phyloP scores from a whole-genome alignment of 2,329 filamentous ascomycete genomes.

The Monilinia fructigena region DNA sequence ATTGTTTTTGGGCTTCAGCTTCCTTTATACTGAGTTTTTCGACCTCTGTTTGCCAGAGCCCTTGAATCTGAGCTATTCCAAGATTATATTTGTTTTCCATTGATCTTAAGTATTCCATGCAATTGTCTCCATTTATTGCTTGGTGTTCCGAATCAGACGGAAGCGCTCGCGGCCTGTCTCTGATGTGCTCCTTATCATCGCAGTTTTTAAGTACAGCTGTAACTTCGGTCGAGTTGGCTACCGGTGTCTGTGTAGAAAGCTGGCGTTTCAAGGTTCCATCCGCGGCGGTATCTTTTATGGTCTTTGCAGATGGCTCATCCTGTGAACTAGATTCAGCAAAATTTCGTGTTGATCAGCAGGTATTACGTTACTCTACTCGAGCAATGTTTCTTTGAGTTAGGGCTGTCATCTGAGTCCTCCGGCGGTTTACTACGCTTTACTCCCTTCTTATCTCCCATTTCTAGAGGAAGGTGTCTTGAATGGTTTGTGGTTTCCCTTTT shows the following conservation, averaged over 20 bases:
- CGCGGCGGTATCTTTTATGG: background rate
- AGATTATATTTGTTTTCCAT: background rate
- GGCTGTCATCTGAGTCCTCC: background rate
- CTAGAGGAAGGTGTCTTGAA: background rate
- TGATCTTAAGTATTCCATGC: background rate
- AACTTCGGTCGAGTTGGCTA: background rate
- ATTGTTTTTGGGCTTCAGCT: conserved; percentile 3
- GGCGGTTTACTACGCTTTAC: background rate
- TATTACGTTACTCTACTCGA: background rate
- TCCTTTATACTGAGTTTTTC: conserved; percentile 4
- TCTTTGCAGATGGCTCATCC: background rate
- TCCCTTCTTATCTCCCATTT: background rate
- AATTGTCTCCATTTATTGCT: background rate
- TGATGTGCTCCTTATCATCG: background rate
- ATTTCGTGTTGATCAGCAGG: too few relatives aligned
- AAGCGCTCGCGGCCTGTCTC: background rate
- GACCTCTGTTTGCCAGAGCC: conserved; percentile 15
- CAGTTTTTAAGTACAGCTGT: background rate
- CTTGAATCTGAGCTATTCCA: conserved; percentile 11
- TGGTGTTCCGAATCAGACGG: background rate
- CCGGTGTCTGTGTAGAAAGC: background rate
- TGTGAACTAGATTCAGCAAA: background rate
- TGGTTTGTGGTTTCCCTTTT: background rate
- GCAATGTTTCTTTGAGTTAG: background rate
- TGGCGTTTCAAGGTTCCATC: background rate